A percentile compares a stretch with the other conserved stretches of the same genome.
These are phyloP conservation scores for Aristolochia fimbriata DNA, from an alignment of 164 flowering plant genomes.

Conservation along the genomic window DNA sequence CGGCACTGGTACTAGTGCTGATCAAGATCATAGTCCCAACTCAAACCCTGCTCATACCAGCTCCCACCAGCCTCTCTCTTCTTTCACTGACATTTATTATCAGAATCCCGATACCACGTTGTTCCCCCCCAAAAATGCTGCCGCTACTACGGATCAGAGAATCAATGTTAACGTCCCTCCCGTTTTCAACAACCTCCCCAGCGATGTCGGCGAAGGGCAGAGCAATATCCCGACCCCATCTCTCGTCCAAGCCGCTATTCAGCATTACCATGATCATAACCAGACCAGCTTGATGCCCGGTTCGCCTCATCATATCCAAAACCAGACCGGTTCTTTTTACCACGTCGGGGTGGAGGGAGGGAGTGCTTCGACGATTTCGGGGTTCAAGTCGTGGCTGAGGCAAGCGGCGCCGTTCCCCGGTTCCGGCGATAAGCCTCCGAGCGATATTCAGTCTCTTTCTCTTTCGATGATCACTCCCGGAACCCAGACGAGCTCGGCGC, in stretches of 20 bases:
- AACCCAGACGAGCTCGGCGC: constrained; percentile 6
- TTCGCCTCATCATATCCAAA: too few species aligned
- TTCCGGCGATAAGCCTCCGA: constrained; percentile 12
- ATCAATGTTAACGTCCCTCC: constrained; percentile 48
- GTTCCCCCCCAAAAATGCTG: too few species aligned
- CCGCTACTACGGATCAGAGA: constrained; percentile 7
- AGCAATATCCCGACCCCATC: constrained; percentile 13
- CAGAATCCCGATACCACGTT: constrained; percentile 13
- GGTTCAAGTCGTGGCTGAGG: constrained; percentile 57
- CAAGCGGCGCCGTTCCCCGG: constrained; percentile 22
- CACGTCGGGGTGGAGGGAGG: constrained; percentile 21
- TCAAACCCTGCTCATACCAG: constrained; percentile 9
- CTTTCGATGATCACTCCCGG: constrained; percentile 40
- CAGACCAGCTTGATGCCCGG: too few species aligned
- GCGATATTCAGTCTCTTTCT: constrained; percentile 28
- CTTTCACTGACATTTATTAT: constrained; percentile 18
- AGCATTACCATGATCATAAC: constrained; percentile 11
- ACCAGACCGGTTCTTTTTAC: constrained; percentile 5
- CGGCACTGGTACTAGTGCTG: constrained; percentile 18
- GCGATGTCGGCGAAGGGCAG: constrained; percentile 10
- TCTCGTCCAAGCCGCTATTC: constrained; percentile 9
- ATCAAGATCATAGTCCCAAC: constrained; percentile 5
- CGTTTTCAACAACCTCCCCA: constrained; percentile 7
- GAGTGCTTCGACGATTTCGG: constrained; percentile 34
- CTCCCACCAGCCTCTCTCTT: constrained; percentile 3